Evolutionary conservation across 1,284 basidiomycete genomes (phyloP), one percentile per base, ranked within the genome.

Genomic region (Amylostereum areolatum): DNA sequence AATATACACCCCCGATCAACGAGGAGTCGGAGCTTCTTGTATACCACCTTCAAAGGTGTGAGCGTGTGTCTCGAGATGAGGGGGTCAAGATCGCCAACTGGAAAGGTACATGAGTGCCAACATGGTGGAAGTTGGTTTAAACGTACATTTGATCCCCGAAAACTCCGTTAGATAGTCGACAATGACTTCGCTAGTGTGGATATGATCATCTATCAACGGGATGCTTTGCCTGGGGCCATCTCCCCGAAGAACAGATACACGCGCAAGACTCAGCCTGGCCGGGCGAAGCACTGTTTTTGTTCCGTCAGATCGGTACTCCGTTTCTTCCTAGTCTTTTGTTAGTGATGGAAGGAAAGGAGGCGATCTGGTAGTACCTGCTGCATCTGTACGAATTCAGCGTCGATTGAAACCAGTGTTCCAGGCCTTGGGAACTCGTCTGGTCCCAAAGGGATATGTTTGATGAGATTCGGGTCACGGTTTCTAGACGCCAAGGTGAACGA

Each of bases 201-300:
- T 98, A 61, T 99, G 92, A 62, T 99, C 97, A 59, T 99, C 97
- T 59, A 99, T 97, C 68, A 98, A 97, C 1, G 96, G 93, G 11
- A 87, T 66, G 5, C 89, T 91, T 59, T 89, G 83, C 55, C 82
- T 81, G 0, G 73, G 69, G 0, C 91, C 93, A 57, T 90, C 79
- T 5, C 94, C 95, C 5, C 97, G 81, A 43, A 99, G 67, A 2
- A 97, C 95, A 1, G 94, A 97, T 0, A 99, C 96, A 25, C 97
- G 83, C 12, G 97, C 97, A 1, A 99, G 77, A 44, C 92, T 92
- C 57, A 97, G 81, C 49, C 92, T 81, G 7, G 92, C 91, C 1
- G 97, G 97, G 11, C 93, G 80, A 27, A 99, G 75, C 28, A 98
- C 85, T 57, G 91, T 93, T 65, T 93, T 92, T 3, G 92, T 92